Conservation (phyloP, 257 asterid species). For the Ocimum tenuiflorum region DNA sequence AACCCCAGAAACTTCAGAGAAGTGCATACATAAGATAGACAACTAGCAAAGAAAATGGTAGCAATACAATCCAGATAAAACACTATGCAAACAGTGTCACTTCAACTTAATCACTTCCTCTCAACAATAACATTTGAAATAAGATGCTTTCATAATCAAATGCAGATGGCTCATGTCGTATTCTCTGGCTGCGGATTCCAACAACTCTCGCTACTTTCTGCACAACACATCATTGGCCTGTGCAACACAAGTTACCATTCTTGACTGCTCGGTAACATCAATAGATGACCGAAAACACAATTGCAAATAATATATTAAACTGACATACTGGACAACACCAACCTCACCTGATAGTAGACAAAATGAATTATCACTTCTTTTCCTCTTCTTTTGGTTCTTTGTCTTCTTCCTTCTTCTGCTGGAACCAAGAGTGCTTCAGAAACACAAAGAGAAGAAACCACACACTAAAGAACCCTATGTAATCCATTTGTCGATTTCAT, state of each 20-base stretch:
- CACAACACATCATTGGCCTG: constrained; percentile 17
- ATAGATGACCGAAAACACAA: neutral
- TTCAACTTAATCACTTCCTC: neutral
- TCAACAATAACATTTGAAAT: constrained; percentile 4
- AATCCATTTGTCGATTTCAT: neutral
- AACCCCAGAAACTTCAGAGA: too few species aligned
- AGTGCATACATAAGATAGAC: too few species aligned
- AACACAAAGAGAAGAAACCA: neutral
- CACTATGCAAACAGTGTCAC: neutral
- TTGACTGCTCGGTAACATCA: neutral
- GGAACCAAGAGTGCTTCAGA: constrained; percentile 9
- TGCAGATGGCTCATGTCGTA: constrained; percentile 2
- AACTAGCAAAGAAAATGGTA: neutral
- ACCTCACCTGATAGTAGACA: neutral
- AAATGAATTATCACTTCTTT: constrained; percentile 39
- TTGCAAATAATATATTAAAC: constrained; percentile 16
- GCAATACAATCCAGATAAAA: neutral
- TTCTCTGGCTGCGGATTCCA: neutral
- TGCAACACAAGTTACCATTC: neutral
- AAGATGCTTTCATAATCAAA: constrained; percentile 11
- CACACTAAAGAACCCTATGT: neutral
- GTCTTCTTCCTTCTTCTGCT: constrained; percentile 58
- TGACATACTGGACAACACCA: too few species aligned
- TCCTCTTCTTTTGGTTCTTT: constrained; percentile 61
- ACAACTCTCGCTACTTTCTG: neutral